Percentiles rank a stretch among this genome's conserved stretches.
Conservation (phyloP, 352 stramenopile species). For the Phytophthora colocasiae region DNA sequence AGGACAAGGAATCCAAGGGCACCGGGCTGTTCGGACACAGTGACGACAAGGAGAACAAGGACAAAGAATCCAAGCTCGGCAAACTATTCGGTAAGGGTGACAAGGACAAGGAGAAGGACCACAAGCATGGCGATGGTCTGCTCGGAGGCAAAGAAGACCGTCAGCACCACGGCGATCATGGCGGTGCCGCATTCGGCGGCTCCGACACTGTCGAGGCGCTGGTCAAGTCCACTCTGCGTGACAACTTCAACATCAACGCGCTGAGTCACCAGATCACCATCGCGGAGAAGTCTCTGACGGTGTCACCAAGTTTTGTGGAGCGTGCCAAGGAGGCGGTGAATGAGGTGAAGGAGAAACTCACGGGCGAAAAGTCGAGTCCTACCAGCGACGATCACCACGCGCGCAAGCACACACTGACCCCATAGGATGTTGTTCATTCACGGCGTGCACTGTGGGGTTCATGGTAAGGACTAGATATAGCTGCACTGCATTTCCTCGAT, state of each 20-base stretch:
- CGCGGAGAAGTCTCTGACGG: constrained; percentile 22
- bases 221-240: constrained; percentile 29
- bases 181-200: constrained; percentile 4
- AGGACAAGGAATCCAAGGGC: background rate
- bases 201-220: constrained; percentile 31
- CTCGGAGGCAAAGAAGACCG: constrained; percentile 6
- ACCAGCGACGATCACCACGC: constrained; percentile 1
- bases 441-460: no score
- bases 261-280: constrained; percentile 33
- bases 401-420: constrained; percentile 6
- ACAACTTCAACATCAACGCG: constrained; percentile 26
- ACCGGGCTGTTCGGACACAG: background rate
- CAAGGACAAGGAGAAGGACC: constrained; percentile 16
- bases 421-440: background rate
- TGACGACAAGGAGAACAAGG: constrained; percentile 13
- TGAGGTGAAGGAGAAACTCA: constrained; percentile 32
- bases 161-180: constrained; percentile 1
- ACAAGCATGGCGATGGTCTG: constrained; percentile 9
- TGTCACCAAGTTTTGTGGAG: constrained; percentile 22
- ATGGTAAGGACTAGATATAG: no score
- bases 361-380: constrained; percentile 24
- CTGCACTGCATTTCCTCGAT: no score
- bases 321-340: constrained; percentile 31
- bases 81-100: constrained; percentile 11
- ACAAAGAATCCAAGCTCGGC: constrained; percentile 14